Conservation (phyloP, 768 basidiomycete genomes). For the Tulasnella sp. region DNA sequence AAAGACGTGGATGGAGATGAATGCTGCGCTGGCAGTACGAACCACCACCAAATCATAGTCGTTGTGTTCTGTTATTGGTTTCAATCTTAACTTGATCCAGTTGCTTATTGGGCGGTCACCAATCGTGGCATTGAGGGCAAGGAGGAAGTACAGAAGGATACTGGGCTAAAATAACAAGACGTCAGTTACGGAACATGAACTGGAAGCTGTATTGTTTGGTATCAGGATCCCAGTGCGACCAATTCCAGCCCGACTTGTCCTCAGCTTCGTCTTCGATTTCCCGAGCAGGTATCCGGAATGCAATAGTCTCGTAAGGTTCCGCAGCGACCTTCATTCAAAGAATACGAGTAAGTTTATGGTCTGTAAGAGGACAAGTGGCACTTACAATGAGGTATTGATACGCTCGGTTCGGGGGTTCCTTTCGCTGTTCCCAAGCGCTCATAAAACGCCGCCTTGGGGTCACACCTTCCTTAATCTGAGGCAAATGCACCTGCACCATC, state of each 20-base stretch:
- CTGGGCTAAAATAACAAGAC: neutral
- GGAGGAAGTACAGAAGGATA: neutral
- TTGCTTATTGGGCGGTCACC: neutral
- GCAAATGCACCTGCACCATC: constrained; percentile 93
- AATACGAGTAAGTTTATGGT: neutral
- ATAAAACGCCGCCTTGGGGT: constrained; percentile 82
- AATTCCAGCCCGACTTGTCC: constrained; percentile 84
- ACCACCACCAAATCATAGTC: constrained; percentile 3
- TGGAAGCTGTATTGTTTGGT: constrained; percentile 98
- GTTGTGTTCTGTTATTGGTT: no score
- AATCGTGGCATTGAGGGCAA: neutral
- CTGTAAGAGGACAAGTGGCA: constrained; percentile 19
- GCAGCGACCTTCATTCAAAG: constrained; percentile 68
- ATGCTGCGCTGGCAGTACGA: constrained; percentile 76
- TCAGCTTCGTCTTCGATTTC: constrained; percentile 76
- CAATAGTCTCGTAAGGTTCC: constrained; percentile 98
- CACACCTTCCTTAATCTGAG: constrained; percentile 81
- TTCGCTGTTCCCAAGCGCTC: constrained; percentile 95
- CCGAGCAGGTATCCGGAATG: constrained; percentile 94
- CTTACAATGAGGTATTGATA: constrained; percentile 95
- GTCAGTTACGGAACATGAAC: constrained; percentile 60
- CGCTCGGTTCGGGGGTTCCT: constrained; percentile 88
- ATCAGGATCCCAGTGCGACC: constrained; percentile 99
- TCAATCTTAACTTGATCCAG: no score
- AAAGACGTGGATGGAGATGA: constrained; percentile 98